Evolutionary conservation across 441 rosid genomes (phyloP).

Genomic region (Pelargonium cotyledonis): DNA sequence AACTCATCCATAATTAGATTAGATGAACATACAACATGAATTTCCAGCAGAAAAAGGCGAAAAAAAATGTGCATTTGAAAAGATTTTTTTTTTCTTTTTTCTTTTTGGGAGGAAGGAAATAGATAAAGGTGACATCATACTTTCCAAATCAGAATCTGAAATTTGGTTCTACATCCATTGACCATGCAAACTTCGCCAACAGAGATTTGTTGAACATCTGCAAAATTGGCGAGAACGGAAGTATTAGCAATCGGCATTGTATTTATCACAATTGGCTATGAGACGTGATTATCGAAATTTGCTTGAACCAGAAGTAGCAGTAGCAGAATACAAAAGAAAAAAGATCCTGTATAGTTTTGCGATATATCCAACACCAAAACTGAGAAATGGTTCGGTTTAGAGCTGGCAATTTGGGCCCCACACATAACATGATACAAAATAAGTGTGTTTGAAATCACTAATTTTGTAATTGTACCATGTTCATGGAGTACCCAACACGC

Average conservation of each 20-base stretch:
- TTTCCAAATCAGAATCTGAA: slow-evolving; percentile 70
- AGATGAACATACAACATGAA: not conserved
- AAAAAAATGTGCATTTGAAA: not conserved
- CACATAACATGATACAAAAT: not conserved
- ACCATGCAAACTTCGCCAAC: slow-evolving; percentile 93
- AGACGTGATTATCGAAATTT: too few relatives aligned
- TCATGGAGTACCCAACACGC: too few relatives aligned
- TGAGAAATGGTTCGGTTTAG: too few relatives aligned
- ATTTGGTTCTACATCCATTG: slow-evolving; percentile 95
- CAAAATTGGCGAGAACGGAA: not conserved
- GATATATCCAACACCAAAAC: too few relatives aligned
- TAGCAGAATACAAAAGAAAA: too few relatives aligned
- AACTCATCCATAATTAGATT: slow-evolving; percentile 1
- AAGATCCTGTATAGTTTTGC: too few relatives aligned
- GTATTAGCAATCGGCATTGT: not conserved
- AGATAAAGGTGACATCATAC: not conserved
- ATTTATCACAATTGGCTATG: too few relatives aligned
- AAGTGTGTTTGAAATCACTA: too few relatives aligned
- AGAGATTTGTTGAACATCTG: slow-evolving; percentile 97
- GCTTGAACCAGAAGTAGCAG: too few relatives aligned
- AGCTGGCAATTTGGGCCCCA: too few relatives aligned
- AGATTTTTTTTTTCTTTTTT: not conserved
- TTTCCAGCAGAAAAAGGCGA: not conserved
- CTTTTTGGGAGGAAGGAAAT: not conserved
- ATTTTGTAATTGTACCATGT: too few relatives aligned